Percentiles rank a stretch among this genome's conserved stretches.
These are phyloP conservation scores for Lactuca sativa DNA, from an alignment of 129 eudicot species.

Conservation along the genomic window DNA sequence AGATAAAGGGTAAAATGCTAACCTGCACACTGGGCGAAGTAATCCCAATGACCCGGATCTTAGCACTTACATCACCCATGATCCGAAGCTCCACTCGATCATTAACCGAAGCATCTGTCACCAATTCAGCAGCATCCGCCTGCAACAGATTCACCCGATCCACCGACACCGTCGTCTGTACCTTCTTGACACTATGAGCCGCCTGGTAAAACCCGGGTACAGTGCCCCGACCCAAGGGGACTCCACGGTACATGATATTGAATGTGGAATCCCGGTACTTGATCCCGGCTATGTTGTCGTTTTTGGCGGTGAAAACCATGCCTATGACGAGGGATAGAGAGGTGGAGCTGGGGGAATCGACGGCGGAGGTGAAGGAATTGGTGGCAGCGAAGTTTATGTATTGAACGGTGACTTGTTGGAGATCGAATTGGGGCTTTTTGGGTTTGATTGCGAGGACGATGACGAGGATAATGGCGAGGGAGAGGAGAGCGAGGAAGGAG, in stretches of 20 bases:
- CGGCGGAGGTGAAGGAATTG: constrained; percentile 23
- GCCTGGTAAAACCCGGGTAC: constrained; percentile 73
- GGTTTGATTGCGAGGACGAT: constrained; percentile 80
- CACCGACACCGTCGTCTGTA: constrained; percentile 53
- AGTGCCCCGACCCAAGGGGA: constrained; percentile 72
- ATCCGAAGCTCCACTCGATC: constrained; percentile 88
- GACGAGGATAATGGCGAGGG: constrained; percentile 76
- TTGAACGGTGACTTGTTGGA: constrained; percentile 69
- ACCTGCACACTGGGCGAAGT: constrained; percentile 92
- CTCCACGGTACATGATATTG: constrained; percentile 75
- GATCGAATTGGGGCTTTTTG: constrained; percentile 77
- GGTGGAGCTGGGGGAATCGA: constrained; percentile 43
- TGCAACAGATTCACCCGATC: constrained; percentile 65
- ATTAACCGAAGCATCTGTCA: constrained; percentile 60
- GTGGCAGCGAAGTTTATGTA: constrained; percentile 52
- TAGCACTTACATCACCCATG: constrained; percentile 89
- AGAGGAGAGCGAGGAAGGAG: constrained; percentile 76
- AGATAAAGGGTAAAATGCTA: constrained; percentile 22
- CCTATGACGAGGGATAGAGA: constrained; percentile 53
- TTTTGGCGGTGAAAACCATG: constrained; percentile 56
- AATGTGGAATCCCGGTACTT: constrained; percentile 77
- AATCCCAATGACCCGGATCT: constrained; percentile 78
- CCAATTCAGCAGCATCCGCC: constrained; percentile 74
- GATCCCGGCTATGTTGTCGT: constrained; percentile 80
- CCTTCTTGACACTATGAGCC: constrained; percentile 59